Conservation (phyloP, 2,329 filamentous ascomycete genomes). For the Microsporum canis region DNA sequence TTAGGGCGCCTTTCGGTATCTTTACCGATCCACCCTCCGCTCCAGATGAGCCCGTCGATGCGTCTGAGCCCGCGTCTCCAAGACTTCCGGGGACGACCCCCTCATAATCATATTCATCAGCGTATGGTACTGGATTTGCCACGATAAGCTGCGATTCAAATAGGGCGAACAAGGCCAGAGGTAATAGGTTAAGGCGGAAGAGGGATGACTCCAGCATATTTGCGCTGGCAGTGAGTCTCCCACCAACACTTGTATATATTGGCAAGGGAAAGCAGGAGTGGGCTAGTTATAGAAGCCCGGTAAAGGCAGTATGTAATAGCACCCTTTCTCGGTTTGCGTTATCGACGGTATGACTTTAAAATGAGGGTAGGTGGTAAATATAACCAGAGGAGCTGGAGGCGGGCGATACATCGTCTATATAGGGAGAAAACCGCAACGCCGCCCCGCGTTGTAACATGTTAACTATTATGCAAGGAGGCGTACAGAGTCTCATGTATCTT, state of each 20-base stretch:
- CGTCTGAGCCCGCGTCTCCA: neutral
- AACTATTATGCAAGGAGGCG: neutral
- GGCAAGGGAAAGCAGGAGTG: neutral
- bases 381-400: neutral
- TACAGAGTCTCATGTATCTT: neutral
- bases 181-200: neutral
- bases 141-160: neutral
- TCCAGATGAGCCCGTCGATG: neutral
- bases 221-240: neutral
- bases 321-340: neutral
- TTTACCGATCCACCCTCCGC: constrained; percentile 43
- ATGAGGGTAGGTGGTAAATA: neutral
- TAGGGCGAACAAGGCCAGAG: neutral
- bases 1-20: constrained; percentile 57
- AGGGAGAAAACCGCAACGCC: neutral
- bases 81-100: neutral
- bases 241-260: neutral
- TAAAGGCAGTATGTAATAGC: neutral
- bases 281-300: neutral
- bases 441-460: neutral
- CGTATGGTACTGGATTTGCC: neutral
- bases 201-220: neutral
- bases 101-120: neutral
- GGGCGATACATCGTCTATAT: neutral
- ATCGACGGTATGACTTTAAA: neutral